Percentiles rank a stretch among this genome's conserved stretches.
phyloP scores from a whole-genome alignment of 441 rosid genomes.

The Lepidium campestre region DNA sequence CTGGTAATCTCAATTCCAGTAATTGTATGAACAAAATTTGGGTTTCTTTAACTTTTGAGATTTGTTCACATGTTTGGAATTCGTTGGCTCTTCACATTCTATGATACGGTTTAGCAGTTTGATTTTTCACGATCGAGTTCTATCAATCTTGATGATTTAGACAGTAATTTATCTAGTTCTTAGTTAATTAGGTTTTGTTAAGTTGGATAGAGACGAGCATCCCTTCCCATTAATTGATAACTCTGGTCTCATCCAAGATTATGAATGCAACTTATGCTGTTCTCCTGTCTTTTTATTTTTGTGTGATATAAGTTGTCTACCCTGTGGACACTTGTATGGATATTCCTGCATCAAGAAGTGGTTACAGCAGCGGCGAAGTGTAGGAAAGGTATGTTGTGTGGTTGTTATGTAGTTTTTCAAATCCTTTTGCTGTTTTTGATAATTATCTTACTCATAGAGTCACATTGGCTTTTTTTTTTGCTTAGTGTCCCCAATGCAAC shows the following conservation, averaged over 20 bases:
- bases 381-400: conserved; percentile 53
- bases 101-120: background rate
- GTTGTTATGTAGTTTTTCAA: conserved; percentile 1
- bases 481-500: conserved; percentile 88
- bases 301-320: conserved; percentile 61
- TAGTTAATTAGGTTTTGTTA: background rate
- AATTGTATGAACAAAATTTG: background rate
- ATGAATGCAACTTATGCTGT: background rate
- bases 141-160: background rate
- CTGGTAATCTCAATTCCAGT: conserved; percentile 37
- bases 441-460: background rate
- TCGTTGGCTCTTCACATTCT: background rate
- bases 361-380: conserved; percentile 50
- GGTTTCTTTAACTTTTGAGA: background rate
- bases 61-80: background rate
- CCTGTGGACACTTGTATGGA: conserved; percentile 90
- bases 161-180: background rate
- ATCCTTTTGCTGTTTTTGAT: background rate
- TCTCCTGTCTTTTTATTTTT: background rate
- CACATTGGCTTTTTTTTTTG: background rate
- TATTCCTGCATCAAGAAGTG: conserved; percentile 70
- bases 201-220: background rate
- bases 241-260: background rate
- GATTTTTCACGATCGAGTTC: background rate
- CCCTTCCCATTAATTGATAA: background rate